phyloP scores from a whole-genome alignment of 345 rosid genomes.

The Citrus reticulata region DNA sequence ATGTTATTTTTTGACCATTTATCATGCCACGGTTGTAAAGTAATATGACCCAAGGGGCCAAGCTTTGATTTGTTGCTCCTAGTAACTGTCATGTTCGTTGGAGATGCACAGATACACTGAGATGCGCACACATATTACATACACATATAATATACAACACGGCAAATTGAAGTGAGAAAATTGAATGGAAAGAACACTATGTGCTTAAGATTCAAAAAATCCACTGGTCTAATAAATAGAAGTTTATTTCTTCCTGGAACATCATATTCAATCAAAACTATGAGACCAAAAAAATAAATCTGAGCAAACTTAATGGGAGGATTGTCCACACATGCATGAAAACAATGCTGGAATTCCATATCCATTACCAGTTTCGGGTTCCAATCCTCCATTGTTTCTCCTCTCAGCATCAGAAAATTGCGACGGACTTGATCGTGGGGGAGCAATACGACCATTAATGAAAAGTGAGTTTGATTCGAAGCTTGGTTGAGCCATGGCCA shows the following conservation, averaged over 20 bases:
- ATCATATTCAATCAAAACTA: slow-evolving; percentile 15
- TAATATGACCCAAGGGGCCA: not conserved
- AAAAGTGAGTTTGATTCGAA: slow-evolving; percentile 38
- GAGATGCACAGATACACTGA: not conserved
- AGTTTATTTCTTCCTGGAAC: slow-evolving; percentile 11
- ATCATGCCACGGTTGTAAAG: too few species aligned
- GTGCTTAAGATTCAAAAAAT: not conserved
- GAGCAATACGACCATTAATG: slow-evolving; percentile 39
- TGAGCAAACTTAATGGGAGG: not conserved
- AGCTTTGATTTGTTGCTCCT: not conserved
- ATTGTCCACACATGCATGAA: slow-evolving; percentile 38
- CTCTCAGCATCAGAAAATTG: slow-evolving; percentile 4
- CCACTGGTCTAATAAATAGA: not conserved
- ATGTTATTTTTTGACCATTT: too few species aligned
- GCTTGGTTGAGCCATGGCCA: slow-evolving; percentile 17
- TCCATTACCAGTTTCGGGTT: slow-evolving; percentile 13
- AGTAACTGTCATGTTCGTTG: too few species aligned
- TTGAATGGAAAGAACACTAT: not conserved
- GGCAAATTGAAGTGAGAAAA: not conserved
- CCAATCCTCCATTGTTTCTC: slow-evolving; percentile 15
- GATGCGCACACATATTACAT: not conserved
- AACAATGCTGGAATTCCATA: slow-evolving; percentile 27
- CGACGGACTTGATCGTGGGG: slow-evolving; percentile 29
- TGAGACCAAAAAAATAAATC: not conserved
- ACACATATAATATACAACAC: not conserved